These are phyloP conservation scores for Colletotrichum ledebouriae DNA, from an alignment of 2,329 filamentous ascomycete species.

Conservation along the genomic window DNA sequence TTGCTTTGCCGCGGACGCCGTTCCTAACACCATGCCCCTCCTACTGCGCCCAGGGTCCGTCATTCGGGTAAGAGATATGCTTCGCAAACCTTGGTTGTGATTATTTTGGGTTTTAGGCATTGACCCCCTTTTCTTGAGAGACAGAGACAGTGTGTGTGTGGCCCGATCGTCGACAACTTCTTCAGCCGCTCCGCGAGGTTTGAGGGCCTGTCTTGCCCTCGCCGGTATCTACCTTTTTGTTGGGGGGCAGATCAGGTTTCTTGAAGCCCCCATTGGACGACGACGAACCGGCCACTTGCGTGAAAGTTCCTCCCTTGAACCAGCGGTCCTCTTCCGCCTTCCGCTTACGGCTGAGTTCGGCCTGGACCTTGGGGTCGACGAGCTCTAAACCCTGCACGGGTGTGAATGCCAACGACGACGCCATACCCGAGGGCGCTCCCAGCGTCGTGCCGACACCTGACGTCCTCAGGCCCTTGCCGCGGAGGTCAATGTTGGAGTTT, in stretches of 20 bases:
- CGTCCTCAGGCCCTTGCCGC: slow-evolving; percentile 82
- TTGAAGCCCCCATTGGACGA: slow-evolving; percentile 79
- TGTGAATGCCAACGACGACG: slow-evolving; percentile 91
- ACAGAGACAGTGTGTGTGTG: too few species aligned
- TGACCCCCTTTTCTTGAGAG: too few species aligned
- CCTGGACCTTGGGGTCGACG: slow-evolving; percentile 91
- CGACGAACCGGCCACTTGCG: slow-evolving; percentile 74
- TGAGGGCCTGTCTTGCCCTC: slow-evolving; percentile 64
- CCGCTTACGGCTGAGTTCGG: slow-evolving; percentile 88
- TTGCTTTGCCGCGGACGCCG: slow-evolving; percentile 9
- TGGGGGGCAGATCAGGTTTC: slow-evolving; percentile 79
- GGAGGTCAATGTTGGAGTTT: slow-evolving; percentile 75
- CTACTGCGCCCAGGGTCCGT: neutral
- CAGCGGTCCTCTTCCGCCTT: slow-evolving; percentile 96
- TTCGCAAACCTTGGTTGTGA: slow-evolving; percentile 1
- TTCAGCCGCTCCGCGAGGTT: slow-evolving; percentile 43
- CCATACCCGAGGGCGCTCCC: slow-evolving; percentile 69
- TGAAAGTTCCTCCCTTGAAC: slow-evolving; percentile 98
- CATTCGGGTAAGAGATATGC: slow-evolving; percentile 19
- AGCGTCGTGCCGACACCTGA: slow-evolving; percentile 84
- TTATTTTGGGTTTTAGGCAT: neutral
- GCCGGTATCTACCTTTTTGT: slow-evolving; percentile 80
- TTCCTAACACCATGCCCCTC: neutral
- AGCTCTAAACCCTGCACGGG: slow-evolving; percentile 95
- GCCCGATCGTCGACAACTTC: neutral